Evolutionary conservation across 2,329 filamentous ascomycete genomes (phyloP), one percentile per base, ranked within the genome.

Genomic region (Aphanoascus verrucosus): DNA sequence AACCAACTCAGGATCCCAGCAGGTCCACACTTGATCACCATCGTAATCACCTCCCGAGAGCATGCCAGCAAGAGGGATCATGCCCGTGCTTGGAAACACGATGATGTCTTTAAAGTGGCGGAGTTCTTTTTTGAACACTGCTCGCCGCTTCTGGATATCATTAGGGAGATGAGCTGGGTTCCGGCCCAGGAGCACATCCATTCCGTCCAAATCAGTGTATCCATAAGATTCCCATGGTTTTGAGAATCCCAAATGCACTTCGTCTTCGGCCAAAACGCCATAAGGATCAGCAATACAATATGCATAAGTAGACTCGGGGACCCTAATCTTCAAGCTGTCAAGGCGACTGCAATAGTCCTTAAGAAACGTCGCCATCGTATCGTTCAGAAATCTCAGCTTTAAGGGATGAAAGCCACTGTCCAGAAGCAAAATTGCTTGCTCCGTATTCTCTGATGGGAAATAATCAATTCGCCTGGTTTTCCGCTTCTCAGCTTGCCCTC

Each of bases 1-100:
- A 0, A 79, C 77, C 0, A 84, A 70, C 4, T 64, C 64, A 2
- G 68, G 65, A 49, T 83, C 79, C 78, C 79, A 84, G 60, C 77
- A 81, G 0, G 81, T 62, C 77, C 80, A 83, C 28, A 79, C 69
- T 2, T 66, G 74, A 54, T 84, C 81, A 0, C 81, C 81, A 58
- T 84, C 81, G 55, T 83, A 84, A 60, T 84, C 81, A 7, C 81
- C 81, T 4, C 81, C 81, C 20, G 81, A 81, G 0, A 84, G 66
- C 61, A 80, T 77, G n/a, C 72, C 72, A 0, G 80, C 81, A 0
- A 81, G 65, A 0, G 81, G 77, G 14, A 69, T 72, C 6, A 67
- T 57, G 0, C 81, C 81, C 54, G 64, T 69, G 0, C 70, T 72
- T 0, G 81, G 68, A 57, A 84, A 83, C 0, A 84, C 71, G 12